Base-by-base conservation (phyloP, 2,329 filamentous ascomycete genomes). In the Stemphylium beticola region DNA sequence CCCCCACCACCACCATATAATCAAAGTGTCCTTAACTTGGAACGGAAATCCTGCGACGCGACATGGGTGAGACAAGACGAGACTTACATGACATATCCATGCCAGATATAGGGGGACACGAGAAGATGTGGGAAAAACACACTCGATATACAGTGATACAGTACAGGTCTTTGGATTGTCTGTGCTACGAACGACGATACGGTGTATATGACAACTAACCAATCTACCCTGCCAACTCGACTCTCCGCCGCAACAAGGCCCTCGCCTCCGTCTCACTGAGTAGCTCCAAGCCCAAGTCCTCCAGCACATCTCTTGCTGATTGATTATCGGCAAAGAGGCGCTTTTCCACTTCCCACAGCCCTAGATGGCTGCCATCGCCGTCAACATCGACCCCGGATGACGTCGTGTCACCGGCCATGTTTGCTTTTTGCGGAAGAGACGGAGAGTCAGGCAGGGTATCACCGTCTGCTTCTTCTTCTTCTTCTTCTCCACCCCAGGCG, bases 251-350 rank as follows among this genome's bases (percentile, higher is more conserved):
- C 68, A 93, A 68, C 49, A 92, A 85, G 52, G 83, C 79, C 62
- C 89, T 82, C 11, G 88, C 89, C 60, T 87, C 87, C 17, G 80
- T 80, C 47, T 88, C 87, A 5, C 81, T 86, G 62, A 93, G 65
- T 18, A 79, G 77, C 43, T 84, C 81, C 17, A 92, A 74, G 0
- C 82, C 83, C 57, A 92, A 71, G 64, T 84, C 82, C 54, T 87
- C 84, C 17, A 93, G 72, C 33, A 86, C 80, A 67, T 79, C 73
- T 49, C 79, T 69, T 4, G 79, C 79, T 40, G 73, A 73, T 57
- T 78, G 74, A 49, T 82, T 81, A 49, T 79, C 76, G 39, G 74
- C 77, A 63, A 81, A 81, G 0, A 81, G 64, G 22, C 78, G 61
- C 60, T 70, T 72, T 57, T 81, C 79, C 4, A 77, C 79, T 49